Evolutionary conservation across 2,329 filamentous ascomycete genomes (phyloP).

Genomic region (Epichloe sp.): DNA sequence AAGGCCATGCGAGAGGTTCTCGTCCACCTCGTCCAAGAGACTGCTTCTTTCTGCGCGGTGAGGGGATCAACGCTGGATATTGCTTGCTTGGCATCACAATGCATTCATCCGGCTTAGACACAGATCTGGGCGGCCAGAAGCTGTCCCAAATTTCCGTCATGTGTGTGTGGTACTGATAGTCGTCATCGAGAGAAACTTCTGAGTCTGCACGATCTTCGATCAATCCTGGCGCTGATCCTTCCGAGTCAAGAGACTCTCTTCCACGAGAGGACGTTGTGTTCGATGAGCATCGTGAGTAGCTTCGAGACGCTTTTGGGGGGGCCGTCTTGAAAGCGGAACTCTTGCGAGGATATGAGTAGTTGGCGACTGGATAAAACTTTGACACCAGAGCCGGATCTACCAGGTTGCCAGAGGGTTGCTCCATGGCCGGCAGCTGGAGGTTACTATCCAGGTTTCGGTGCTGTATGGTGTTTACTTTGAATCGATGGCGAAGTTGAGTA

Average conservation of each 20-base stretch:
- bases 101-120: slow-evolving; percentile 3
- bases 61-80: slow-evolving; percentile 18
- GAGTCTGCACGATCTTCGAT: slow-evolving; percentile 38
- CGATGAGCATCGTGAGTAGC: slow-evolving; percentile 2
- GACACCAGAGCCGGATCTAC: slow-evolving; percentile 26
- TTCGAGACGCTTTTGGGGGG: neutral
- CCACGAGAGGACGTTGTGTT: neutral
- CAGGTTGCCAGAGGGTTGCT: slow-evolving; percentile 20
- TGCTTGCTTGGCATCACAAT: slow-evolving; percentile 14
- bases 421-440: slow-evolving; percentile 16
- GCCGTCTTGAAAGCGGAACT: slow-evolving; percentile 8
- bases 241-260: slow-evolving; percentile 25
- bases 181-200: slow-evolving; percentile 37
- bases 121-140: slow-evolving; percentile 25
- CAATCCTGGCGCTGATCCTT: slow-evolving; percentile 33
- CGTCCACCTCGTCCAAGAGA: slow-evolving; percentile 4
- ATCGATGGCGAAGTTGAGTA: too few species aligned
- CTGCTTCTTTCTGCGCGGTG: slow-evolving; percentile 11
- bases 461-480: neutral
- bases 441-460: neutral
- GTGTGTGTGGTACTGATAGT: slow-evolving; percentile 33
- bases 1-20: slow-evolving; percentile 14
- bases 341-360: slow-evolving; percentile 27
- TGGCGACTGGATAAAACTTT: slow-evolving; percentile 26
- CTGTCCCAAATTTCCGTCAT: slow-evolving; percentile 36